Conservation (phyloP, 2,329 filamentous ascomycete species). For the Furcasterigmium furcatum region DNA sequence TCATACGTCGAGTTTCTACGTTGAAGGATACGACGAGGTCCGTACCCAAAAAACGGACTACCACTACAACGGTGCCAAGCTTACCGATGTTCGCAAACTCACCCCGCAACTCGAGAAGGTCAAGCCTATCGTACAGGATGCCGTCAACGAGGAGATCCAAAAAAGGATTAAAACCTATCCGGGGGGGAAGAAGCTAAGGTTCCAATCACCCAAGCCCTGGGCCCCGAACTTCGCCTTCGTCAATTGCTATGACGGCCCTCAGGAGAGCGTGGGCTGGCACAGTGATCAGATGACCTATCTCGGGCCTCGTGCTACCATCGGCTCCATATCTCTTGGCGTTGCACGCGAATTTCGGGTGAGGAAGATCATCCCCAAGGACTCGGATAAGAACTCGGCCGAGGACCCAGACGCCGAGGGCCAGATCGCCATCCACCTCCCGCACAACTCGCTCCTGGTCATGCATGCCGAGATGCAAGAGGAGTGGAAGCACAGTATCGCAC, state of each 20-base stretch:
- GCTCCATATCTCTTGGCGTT: constrained; percentile 85
- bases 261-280: constrained; percentile 87
- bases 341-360: constrained; percentile 91
- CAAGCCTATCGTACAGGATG: constrained; percentile 65
- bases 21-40: constrained; percentile 69
- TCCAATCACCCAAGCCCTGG: constrained; percentile 74
- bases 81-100: constrained; percentile 74
- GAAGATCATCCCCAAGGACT: constrained; percentile 60
- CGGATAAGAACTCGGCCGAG: constrained; percentile 29
- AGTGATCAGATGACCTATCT: constrained; percentile 91
- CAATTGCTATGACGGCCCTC: constrained; percentile 84
- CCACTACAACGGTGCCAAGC: constrained; percentile 74
- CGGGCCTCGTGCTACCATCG: constrained; percentile 83
- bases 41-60: constrained; percentile 73
- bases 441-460: constrained; percentile 93
- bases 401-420: constrained; percentile 71
- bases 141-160: constrained; percentile 76
- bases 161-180: constrained; percentile 69
- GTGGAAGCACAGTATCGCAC: constrained; percentile 87
- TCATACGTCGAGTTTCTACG: constrained; percentile 81
- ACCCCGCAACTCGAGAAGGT: constrained; percentile 72
- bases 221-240: constrained; percentile 87
- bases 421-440: constrained; percentile 88
- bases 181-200: constrained; percentile 67
- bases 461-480: constrained; percentile 97